phyloP scores from a whole-genome alignment of 2,329 filamentous ascomycete genomes.

The Calonectria pteridis region DNA sequence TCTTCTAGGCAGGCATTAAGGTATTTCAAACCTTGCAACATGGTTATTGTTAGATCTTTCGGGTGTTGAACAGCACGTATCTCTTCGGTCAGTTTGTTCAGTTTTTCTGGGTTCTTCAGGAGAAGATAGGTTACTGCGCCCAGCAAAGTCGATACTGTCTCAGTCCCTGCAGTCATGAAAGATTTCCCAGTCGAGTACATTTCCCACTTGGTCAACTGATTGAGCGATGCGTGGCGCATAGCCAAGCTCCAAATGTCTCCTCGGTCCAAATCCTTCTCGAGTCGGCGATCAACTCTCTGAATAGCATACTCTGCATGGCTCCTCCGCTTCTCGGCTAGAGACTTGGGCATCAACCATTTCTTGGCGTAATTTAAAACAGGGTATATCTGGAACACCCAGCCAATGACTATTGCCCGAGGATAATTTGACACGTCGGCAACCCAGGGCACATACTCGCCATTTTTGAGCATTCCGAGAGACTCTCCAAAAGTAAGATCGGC shows the following conservation, averaged over 20 bases:
- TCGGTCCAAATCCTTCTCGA: not conserved
- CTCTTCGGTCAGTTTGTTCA: not conserved
- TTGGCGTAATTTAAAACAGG: not conserved
- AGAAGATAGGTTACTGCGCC: constrained; percentile 11
- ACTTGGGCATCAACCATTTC: not conserved
- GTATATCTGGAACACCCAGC: not conserved
- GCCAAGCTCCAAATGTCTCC: constrained; percentile 15
- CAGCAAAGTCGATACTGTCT: constrained; percentile 4
- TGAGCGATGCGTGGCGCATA: not conserved
- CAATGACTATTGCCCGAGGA: not conserved
- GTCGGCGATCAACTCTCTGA: not conserved
- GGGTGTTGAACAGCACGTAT: not conserved
- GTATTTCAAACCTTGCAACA: not conserved
- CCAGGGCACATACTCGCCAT: not conserved
- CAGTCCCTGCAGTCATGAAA: constrained; percentile 5
- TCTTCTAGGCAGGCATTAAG: constrained; percentile 9
- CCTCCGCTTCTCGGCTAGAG: not conserved
- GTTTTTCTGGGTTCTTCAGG: not conserved
- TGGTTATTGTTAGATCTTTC: not conserved
- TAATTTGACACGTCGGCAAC: not conserved
- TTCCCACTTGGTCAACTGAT: constrained; percentile 3
- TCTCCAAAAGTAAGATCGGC: not conserved
- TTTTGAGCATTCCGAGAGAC: not conserved
- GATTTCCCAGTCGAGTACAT: constrained; percentile 7
- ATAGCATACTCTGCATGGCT: not conserved